Conservation (phyloP, 2,329 filamentous ascomycete species). For the Xylariaceae sp. region DNA sequence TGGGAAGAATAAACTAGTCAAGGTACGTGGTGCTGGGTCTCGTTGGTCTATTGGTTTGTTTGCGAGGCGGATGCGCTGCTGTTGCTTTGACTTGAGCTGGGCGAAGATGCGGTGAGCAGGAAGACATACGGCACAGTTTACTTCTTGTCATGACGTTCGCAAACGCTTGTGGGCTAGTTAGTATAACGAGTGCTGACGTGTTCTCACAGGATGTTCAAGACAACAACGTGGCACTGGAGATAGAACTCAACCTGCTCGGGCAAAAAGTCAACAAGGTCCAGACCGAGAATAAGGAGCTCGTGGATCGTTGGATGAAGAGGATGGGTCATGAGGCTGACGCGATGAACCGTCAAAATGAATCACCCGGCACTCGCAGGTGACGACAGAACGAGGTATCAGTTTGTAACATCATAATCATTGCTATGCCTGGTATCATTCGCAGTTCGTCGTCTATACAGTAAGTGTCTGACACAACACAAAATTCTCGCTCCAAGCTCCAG, state of each 20-base stretch:
- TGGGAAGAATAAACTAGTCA: slow-evolving; percentile 78
- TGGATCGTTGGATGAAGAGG: slow-evolving; percentile 85
- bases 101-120: neutral
- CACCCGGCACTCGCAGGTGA: slow-evolving; percentile 26
- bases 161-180: neutral
- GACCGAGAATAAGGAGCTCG: slow-evolving; percentile 81
- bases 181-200: neutral
- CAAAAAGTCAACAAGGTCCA: slow-evolving; percentile 68
- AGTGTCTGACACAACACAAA: slow-evolving; percentile 15
- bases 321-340: slow-evolving; percentile 83
- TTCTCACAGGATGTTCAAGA: slow-evolving; percentile 71
- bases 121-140: neutral
- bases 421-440: slow-evolving; percentile 24
- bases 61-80: neutral
- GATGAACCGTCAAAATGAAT: slow-evolving; percentile 69
- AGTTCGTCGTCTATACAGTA: slow-evolving; percentile 24
- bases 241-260: slow-evolving; percentile 84
- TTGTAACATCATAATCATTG: slow-evolving; percentile 12
- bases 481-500: slow-evolving; percentile 13
- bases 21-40: slow-evolving; percentile 45
- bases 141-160: neutral
- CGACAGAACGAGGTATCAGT: slow-evolving; percentile 2
- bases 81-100: neutral
- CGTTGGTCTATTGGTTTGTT: neutral
- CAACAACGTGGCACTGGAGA: slow-evolving; percentile 81